These are phyloP conservation scores for Aureobasidium sp. DNA, from an alignment of 2,329 filamentous ascomycete genomes.

Conservation along the genomic window DNA sequence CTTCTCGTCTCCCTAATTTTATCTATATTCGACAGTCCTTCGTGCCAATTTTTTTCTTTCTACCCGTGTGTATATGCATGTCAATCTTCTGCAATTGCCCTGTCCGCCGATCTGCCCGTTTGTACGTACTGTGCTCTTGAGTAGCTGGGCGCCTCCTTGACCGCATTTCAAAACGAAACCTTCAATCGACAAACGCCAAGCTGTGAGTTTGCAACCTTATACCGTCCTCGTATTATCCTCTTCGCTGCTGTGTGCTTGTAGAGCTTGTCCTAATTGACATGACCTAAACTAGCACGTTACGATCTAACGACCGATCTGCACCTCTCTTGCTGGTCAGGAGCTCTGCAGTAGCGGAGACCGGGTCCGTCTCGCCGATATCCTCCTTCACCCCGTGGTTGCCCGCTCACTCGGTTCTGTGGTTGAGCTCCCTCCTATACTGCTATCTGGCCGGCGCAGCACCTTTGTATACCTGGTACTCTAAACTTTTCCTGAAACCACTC, in stretches of 20 bases:
- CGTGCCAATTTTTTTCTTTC: not conserved
- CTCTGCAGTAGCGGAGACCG: conserved; percentile 10
- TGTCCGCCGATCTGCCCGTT: not conserved
- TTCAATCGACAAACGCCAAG: conserved; percentile 9
- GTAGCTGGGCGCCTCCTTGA: not conserved
- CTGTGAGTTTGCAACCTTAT: conserved; percentile 2
- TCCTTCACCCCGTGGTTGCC: not conserved
- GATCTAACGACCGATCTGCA: conserved; percentile 13
- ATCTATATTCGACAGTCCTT: not conserved
- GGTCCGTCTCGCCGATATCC: not conserved
- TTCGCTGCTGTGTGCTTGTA: not conserved
- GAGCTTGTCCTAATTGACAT: not conserved
- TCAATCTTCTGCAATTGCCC: not conserved
- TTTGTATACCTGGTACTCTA: not conserved
- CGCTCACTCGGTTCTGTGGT: not conserved
- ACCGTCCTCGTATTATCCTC: not conserved
- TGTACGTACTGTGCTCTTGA: not conserved
- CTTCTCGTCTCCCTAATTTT: not conserved
- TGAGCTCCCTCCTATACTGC: not conserved
- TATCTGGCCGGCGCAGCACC: not conserved
- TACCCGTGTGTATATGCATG: not conserved
- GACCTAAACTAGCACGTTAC: not conserved
- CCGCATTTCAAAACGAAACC: not conserved
- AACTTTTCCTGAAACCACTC: not conserved
- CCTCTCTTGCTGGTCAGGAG: conserved; percentile 11